Percentiles rank a stretch among this genome's conserved stretches.
Evolutionary conservation across 2,329 filamentous ascomycete species (phyloP).

Genomic region (Waltergamsia citrina): DNA sequence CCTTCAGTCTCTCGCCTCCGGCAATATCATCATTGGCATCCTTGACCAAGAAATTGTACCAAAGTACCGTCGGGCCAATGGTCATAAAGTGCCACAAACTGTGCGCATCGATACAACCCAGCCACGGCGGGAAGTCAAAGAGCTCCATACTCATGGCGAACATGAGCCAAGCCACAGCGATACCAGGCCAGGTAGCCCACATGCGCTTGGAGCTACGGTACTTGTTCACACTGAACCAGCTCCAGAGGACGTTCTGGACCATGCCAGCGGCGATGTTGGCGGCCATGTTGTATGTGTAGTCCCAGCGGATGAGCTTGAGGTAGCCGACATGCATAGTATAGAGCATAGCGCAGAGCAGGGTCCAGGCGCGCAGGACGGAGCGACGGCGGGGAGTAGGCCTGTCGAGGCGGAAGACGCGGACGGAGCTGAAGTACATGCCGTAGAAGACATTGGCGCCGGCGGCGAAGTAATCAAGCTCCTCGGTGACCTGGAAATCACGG

Average conservation of each 20-base stretch:
- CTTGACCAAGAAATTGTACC: slow-evolving; percentile 87
- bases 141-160: slow-evolving; percentile 93
- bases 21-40: slow-evolving; percentile 79
- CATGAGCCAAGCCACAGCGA: slow-evolving; percentile 87
- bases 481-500: slow-evolving; percentile 74
- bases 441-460: slow-evolving; percentile 87
- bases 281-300: slow-evolving; percentile 97
- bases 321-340: slow-evolving; percentile 76
- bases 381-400: slow-evolving; percentile 29
- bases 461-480: slow-evolving; percentile 94
- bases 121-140: slow-evolving; percentile 82
- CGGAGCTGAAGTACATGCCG: slow-evolving; percentile 74
- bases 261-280: slow-evolving; percentile 81
- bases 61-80: slow-evolving; percentile 76
- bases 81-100: slow-evolving; percentile 94
- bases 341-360: slow-evolving; percentile 56
- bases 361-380: slow-evolving; percentile 64
- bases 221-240: slow-evolving; percentile 65
- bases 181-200: slow-evolving; percentile 84
- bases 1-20: slow-evolving; percentile 58
- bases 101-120: slow-evolving; percentile 82
- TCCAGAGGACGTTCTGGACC: slow-evolving; percentile 78
- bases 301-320: slow-evolving; percentile 77
- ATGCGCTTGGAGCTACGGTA: slow-evolving; percentile 61
- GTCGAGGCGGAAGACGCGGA: slow-evolving; percentile 80